Percentiles rank a stretch among this genome's conserved stretches.
These are phyloP conservation scores for Saccharomyces hybrid DNA, from an alignment of 1,139 yeast genomes.

Conservation along the genomic window DNA sequence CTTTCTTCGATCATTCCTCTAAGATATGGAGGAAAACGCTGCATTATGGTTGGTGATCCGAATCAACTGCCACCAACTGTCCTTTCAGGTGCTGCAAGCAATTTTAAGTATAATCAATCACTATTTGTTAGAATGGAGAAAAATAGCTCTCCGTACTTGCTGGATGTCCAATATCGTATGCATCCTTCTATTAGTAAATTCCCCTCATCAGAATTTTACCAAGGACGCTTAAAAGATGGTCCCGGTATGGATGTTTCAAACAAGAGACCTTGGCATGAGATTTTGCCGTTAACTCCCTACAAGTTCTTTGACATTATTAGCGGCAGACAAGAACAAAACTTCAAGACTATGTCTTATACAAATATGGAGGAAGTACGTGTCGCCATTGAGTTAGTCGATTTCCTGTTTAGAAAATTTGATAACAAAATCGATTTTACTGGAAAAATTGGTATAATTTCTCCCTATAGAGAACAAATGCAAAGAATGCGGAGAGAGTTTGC, in stretches of 20 bases:
- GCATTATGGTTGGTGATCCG: slow-evolving; percentile 99
- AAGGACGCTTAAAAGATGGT: slow-evolving; percentile 68
- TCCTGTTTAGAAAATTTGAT: slow-evolving; percentile 45
- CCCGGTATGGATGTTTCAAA: slow-evolving; percentile 55
- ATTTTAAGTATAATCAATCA: slow-evolving; percentile 78
- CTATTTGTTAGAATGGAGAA: slow-evolving; percentile 90
- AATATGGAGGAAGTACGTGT: slow-evolving; percentile 65
- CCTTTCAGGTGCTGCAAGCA: slow-evolving; percentile 81
- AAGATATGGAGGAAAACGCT: slow-evolving; percentile 81
- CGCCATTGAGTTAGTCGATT: slow-evolving; percentile 61
- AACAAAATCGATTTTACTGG: slow-evolving; percentile 50
- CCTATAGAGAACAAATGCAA: slow-evolving; percentile 81
- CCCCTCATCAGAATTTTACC: slow-evolving; percentile 79
- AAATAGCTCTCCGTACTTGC: slow-evolving; percentile 52
- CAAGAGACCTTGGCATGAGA: slow-evolving; percentile 69
- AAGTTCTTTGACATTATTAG: slow-evolving; percentile 67
- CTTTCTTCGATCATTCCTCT: slow-evolving; percentile 86
- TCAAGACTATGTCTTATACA: slow-evolving; percentile 58
- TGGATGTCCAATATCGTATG: slow-evolving; percentile 98
- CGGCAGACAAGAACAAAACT: slow-evolving; percentile 57
- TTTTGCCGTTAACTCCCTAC: slow-evolving; percentile 63
- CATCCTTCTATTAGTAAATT: slow-evolving; percentile 84
- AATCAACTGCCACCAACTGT: slow-evolving; percentile 98
- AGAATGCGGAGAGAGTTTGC: slow-evolving; percentile 51
- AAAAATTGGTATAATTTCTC: slow-evolving; percentile 84